A percentile compares a stretch with the other conserved stretches of the same genome.
phyloP scores from a whole-genome alignment of 495 filamentous ascomycete genomes.

The Daldinia vernicosa region DNA sequence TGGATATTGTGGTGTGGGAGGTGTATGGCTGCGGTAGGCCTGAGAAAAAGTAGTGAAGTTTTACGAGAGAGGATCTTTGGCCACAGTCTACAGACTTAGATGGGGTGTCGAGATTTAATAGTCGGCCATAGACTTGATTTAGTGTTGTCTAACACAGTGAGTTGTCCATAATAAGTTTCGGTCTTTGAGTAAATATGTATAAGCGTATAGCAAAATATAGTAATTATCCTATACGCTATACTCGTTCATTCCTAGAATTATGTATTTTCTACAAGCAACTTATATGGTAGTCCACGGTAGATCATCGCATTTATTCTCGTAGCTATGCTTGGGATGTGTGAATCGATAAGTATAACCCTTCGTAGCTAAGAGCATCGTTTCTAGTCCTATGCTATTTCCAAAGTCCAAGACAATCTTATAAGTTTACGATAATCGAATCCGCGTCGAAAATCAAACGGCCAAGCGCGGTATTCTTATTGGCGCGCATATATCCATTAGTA shows the following conservation, averaged over 20 bases:
- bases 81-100: neutral
- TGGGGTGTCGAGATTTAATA: neutral
- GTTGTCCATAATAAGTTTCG: too few species aligned
- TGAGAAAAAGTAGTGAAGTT: neutral
- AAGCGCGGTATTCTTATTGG: slow-evolving; percentile 15
- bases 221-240: too few species aligned
- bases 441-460: neutral
- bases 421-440: neutral
- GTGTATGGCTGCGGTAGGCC: neutral
- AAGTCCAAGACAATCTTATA: neutral
- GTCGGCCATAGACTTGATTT: neutral
- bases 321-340: too few species aligned
- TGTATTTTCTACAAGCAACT: too few species aligned
- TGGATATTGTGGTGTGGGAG: neutral
- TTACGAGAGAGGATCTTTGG: neutral
- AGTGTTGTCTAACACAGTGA: too few species aligned
- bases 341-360: too few species aligned
- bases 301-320: too few species aligned
- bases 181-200: too few species aligned
- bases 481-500: slow-evolving; percentile 9
- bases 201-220: too few species aligned
- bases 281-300: too few species aligned
- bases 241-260: too few species aligned
- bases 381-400: too few species aligned
- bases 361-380: neutral